Conservation (phyloP, 345 rosid genomes). For the Camelina hispida region DNA sequence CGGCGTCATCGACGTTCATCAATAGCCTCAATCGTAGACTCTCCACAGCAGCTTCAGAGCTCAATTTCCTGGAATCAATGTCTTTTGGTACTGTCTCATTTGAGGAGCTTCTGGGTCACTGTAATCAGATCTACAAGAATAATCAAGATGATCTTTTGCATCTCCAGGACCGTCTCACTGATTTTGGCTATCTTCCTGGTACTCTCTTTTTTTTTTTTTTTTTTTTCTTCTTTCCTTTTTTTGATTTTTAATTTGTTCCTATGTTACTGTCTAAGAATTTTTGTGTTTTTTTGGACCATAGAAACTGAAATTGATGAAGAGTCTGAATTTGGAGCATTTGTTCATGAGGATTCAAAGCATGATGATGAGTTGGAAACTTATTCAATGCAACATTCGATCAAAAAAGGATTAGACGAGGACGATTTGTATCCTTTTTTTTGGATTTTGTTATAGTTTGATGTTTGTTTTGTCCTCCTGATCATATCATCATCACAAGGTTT, state of each 20-base stretch:
- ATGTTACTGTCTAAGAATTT: background rate
- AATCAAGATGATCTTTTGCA: slow-evolving; percentile 55
- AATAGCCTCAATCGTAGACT: slow-evolving; percentile 74
- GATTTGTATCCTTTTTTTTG: slow-evolving; percentile 73
- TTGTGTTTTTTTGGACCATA: slow-evolving; percentile 24
- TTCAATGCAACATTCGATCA: slow-evolving; percentile 39
- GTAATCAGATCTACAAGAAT: slow-evolving; percentile 63
- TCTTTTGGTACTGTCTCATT: slow-evolving; percentile 82
- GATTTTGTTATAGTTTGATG: background rate
- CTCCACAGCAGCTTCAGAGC: slow-evolving; percentile 53
- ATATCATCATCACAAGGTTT: background rate
- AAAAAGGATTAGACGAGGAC: slow-evolving; percentile 62
- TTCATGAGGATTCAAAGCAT: slow-evolving; percentile 30
- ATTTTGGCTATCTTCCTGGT: slow-evolving; percentile 59
- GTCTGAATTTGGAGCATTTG: slow-evolving; percentile 21
- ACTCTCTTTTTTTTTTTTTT: no score
- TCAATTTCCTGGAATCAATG: slow-evolving; percentile 74
- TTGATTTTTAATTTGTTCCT: background rate
- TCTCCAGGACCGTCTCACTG: slow-evolving; percentile 55
- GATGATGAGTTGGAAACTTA: slow-evolving; percentile 45
- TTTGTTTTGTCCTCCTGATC: background rate
- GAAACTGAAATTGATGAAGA: slow-evolving; percentile 50
- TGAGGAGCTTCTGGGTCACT: slow-evolving; percentile 85
- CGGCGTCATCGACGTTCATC: slow-evolving; percentile 81
- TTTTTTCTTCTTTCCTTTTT: background rate